phyloP scores from a whole-genome alignment of 306 rosid species.

The Rosa rugosa region DNA sequence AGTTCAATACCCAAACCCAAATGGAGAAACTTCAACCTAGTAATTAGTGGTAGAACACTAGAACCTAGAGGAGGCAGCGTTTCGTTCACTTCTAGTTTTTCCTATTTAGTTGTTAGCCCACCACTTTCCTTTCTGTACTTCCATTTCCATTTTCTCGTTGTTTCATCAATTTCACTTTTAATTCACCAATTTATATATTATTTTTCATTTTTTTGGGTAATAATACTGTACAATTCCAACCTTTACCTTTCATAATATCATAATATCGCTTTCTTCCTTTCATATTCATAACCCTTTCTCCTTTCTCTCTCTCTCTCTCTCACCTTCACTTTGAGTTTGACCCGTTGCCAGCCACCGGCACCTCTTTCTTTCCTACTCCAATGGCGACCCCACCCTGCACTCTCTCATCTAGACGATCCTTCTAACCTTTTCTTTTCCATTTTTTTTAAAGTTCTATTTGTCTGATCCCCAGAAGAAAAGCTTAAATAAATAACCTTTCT shows the following conservation, averaged over 20 bases:
- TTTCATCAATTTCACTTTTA: background rate
- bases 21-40: background rate
- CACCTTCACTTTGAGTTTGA: conserved; percentile 81
- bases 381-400: conserved; percentile 58
- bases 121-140: conserved; percentile 11
- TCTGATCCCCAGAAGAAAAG: conserved; percentile 33
- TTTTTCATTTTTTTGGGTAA: background rate
- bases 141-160: background rate
- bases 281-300: conserved; percentile 35
- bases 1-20: background rate
- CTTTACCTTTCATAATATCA: conserved; percentile 5
- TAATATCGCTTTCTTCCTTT: conserved; percentile 41
- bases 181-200: background rate
- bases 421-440: conserved; percentile 6
- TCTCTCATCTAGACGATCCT: conserved; percentile 33
- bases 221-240: conserved; percentile 1
- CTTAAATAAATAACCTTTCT: conserved; percentile 30
- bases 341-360: conserved; percentile 84
- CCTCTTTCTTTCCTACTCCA: conserved; percentile 52
- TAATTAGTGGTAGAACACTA: background rate
- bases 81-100: conserved; percentile 14
- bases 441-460: conserved; percentile 21
- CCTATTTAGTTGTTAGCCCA: conserved; percentile 5
- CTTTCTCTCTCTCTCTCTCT: conserved; percentile 35
- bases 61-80: background rate